phyloP scores from a whole-genome alignment of 306 rosid species.

The Trichosanthes cucumerina region DNA sequence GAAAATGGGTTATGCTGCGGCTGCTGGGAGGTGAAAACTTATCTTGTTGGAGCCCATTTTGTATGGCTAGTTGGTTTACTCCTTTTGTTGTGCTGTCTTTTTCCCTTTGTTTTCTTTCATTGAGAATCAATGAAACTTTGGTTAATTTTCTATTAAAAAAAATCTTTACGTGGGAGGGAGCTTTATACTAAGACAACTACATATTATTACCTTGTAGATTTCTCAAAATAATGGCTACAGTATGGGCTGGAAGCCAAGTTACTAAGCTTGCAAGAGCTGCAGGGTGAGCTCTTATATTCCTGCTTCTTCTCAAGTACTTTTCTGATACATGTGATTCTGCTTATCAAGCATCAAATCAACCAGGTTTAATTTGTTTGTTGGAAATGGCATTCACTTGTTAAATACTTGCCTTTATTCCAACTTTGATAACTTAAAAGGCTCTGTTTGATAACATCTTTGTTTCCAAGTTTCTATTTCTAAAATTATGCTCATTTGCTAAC shows the following conservation, averaged over 20 bases:
- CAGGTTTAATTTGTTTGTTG: neutral
- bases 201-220: slow-evolving; percentile 35
- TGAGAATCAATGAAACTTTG: neutral
- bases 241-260: slow-evolving; percentile 96
- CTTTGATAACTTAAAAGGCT: neutral
- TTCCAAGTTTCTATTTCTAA: neutral
- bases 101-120: neutral
- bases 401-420: neutral
- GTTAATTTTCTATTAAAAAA: neutral
- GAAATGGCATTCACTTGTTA: neutral
- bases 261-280: slow-evolving; percentile 82
- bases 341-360: neutral
- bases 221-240: slow-evolving; percentile 87
- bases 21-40: slow-evolving; percentile 48
- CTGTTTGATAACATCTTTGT: neutral
- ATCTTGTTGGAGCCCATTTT: neutral
- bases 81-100: neutral
- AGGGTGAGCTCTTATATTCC: slow-evolving; percentile 48
- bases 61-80: neutral
- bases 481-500: neutral
- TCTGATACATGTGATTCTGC: neutral
- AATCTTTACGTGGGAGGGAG: neutral
- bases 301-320: neutral
- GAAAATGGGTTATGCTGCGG: slow-evolving; percentile 80
- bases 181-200: neutral